Evolutionary conservation across 1,139 yeast species (phyloP), one percentile per base, ranked within the genome.

Genomic region (Suhomyces guaymorum): DNA sequence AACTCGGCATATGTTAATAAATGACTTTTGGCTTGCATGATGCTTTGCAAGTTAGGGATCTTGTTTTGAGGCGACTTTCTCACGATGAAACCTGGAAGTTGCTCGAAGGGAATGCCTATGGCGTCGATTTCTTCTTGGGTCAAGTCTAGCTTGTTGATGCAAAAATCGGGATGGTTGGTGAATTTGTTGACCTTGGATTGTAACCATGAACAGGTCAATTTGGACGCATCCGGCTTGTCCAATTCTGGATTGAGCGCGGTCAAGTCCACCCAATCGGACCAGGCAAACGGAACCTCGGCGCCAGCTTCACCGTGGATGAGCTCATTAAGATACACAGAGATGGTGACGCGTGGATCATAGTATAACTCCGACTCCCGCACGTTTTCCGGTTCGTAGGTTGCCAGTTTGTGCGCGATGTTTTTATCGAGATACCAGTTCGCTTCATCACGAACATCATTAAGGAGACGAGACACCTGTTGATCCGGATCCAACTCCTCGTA

Each of bases 261-360:
- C 38, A 57, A 43, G 35, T 57, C 57, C 3, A 53, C 61, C 66
- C 66, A 61, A 39, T 61, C 66, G 4, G 62, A 51, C 66, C 66
- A 57, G 18, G 57, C 50, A 37, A 55, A 55, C 5, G 58, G 58
- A 17, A 54, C 48, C 4, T 46, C 27, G 15, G 33, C 29, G 5
- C 26, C 26, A 28, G 44, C 45, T 17, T 32, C 33, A 33, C 55
- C 54, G 4, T 36, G 13, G 24, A 27, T 15, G 14, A 53, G 26
- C 25, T 15, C 57, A 57, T 37, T 52, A 27, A 57, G 47, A 30
- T 52, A 55, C 8, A 58, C 39, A 4, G 60, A 42, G 5, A 58
- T 41, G 1, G 61, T 55, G 35, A 57, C 47, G 11, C 62, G 43
- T 10, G 62, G 63, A 29, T 58, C 63, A 32, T 46, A 58, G 37